These are phyloP conservation scores for Saccharomycopsis crataegensis DNA, from an alignment of 1,139 yeast species.

Conservation along the genomic window DNA sequence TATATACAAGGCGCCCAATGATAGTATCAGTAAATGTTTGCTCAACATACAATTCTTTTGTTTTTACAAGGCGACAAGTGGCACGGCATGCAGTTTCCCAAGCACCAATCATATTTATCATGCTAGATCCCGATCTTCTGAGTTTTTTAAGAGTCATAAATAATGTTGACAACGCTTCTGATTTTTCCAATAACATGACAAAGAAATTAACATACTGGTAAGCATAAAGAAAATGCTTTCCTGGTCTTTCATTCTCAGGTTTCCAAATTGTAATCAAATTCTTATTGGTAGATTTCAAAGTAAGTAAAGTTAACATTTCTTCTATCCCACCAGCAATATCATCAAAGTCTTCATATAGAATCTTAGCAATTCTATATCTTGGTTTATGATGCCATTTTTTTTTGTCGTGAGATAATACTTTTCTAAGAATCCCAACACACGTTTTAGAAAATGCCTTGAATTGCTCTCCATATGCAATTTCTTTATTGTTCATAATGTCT, in stretches of 20 bases:
- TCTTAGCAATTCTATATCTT: constrained; percentile 60
- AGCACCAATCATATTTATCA: constrained; percentile 51
- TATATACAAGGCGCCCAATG: constrained; percentile 39
- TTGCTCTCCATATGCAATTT: constrained; percentile 14
- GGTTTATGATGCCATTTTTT: constrained; percentile 93
- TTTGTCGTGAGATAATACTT: constrained; percentile 54
- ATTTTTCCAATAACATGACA: constrained; percentile 46
- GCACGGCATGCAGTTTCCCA: constrained; percentile 55
- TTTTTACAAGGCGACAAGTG: constrained; percentile 43
- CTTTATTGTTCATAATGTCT: constrained; percentile 6
- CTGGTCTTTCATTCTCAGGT: constrained; percentile 86
- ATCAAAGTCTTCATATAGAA: constrained; percentile 46
- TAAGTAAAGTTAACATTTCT: constrained; percentile 53
- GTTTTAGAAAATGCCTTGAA: constrained; percentile 24
- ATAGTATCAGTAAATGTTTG: constrained; percentile 47
- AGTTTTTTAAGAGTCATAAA: constrained; percentile 59
- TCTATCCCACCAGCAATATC: constrained; percentile 50
- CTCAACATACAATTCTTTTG: constrained; percentile 36
- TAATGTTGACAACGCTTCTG: constrained; percentile 53
- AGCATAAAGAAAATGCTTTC: constrained; percentile 81
- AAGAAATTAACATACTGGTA: constrained; percentile 61
- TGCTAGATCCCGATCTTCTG: constrained; percentile 68
- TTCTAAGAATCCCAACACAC: constrained; percentile 32
- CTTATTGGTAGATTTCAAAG: constrained; percentile 62
- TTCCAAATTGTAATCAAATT: constrained; percentile 85